Base-by-base conservation (phyloP, 768 basidiomycete species). In the Serendipita sp. region DNA sequence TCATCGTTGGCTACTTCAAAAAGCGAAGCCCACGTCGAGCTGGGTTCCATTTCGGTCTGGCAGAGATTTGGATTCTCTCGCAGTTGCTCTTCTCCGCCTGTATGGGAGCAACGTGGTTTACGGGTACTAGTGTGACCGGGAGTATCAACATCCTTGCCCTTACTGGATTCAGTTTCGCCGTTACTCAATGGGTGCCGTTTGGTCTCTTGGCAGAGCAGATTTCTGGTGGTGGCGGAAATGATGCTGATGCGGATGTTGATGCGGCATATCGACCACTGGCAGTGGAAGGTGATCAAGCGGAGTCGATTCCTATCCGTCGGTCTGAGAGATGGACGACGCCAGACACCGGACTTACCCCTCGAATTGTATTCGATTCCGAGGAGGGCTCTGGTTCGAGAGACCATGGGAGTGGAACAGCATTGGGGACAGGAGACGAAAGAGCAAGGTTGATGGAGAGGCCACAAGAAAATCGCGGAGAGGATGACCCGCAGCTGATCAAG, bases 171-270 rank as follows among this genome's bases (percentile, higher is more conserved):
- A 86, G 88, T n/a, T 96, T 88, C 90, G 91, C 92, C 3, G 79
- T 97, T 60, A 81, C 85, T 0, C 86, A 87, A 72, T 97, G 94
- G 95, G 91, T 85, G 2, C 94, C 94, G 2, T 95, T 90, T 73
- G 83, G 91, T 0, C 72, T 98, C 69, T 90, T 94, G 24, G 53
- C 53, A 20, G 53, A 31, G 34, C 68, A 45, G 16, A n/a, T 41
- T n/a, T 58, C 33, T 13, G 26, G 53, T 58, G 17, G 26, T 11
- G 33, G 33, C 30, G 20, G 17, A 11, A 30, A 50, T 17, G 33
- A 31, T 11, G 53, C 11, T 48, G 9, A n/a, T 22, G 24, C 20
- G 9, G 26, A 26, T 4, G 33, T n/a, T 5, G 53, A 34, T n/a
- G n/a, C n/a, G n/a, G n/a, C n/a, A 26, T 58, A 58, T 28, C 5